These are phyloP conservation scores for Chiua virens DNA, from an alignment of 768 basidiomycete genomes.

Conservation along the genomic window DNA sequence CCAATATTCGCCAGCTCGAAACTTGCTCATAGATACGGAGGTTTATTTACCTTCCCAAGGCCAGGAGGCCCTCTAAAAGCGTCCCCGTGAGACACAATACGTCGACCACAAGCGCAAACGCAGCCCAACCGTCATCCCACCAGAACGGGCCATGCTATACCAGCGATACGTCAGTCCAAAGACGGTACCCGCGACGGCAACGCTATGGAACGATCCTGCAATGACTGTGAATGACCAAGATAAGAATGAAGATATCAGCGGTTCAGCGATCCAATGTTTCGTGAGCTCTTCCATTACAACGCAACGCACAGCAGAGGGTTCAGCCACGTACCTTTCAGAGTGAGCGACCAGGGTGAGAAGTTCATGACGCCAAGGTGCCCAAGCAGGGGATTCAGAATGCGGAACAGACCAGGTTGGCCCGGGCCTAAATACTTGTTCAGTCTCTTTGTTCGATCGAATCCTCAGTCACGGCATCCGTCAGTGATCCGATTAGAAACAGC, in stretches of 20 bases:
- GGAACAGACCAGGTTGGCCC: too few relatives aligned
- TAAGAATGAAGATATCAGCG: background rate
- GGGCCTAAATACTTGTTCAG: too few relatives aligned
- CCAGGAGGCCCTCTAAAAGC: background rate
- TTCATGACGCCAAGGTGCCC: too few relatives aligned
- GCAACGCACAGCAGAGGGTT: background rate
- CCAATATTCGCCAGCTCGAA: too few relatives aligned
- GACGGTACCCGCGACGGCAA: constrained; percentile 24
- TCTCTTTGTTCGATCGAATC: too few relatives aligned
- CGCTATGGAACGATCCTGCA: constrained; percentile 12
- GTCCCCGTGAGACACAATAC: constrained; percentile 8
- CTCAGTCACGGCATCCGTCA: too few relatives aligned
- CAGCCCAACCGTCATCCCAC: constrained; percentile 32
- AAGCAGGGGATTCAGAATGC: too few relatives aligned
- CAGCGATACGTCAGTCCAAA: constrained; percentile 24
- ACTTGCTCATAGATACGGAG: too few relatives aligned
- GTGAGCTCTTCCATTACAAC: background rate
- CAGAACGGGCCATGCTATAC: constrained; percentile 19
- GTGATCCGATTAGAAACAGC: too few relatives aligned
- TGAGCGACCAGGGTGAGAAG: constrained; percentile 6
- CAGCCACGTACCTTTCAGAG: constrained; percentile 13
- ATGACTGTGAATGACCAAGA: constrained; percentile 11
- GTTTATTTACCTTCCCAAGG: too few relatives aligned
- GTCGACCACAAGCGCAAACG: constrained; percentile 22
- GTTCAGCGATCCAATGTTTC: background rate